Base-by-base conservation (phyloP, 768 basidiomycete species). In the Leccinellum luteum region DNA sequence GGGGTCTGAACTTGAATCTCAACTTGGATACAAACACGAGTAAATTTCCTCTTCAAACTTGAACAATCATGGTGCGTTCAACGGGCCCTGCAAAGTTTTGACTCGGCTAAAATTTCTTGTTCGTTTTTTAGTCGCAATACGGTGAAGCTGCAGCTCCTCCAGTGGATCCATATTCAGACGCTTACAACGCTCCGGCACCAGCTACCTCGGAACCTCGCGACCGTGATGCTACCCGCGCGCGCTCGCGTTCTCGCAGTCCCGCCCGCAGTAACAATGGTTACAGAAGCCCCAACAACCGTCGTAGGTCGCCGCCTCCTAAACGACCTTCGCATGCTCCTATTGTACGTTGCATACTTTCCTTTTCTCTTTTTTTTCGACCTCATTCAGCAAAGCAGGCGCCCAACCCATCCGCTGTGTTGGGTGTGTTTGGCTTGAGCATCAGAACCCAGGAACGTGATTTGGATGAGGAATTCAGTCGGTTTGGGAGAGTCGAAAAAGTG, bases 371-470 rank as follows among this genome's bases (percentile, higher is more conserved):
- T 57, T 54, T 50, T 60, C 43, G 63, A 52, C 55, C 76, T 81
- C 60, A 82, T 71, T 56, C 63, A 44, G 68, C 70, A 61, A 73
- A 79, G 78, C 82, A 92, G 90, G 89, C 89, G 64, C 92, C 92
- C 50, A 89, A 87, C 72, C 90, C 94, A 21, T 88, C 90, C 65
- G 87, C 81, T 59, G 94, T 96, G 31, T 81, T 99, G 60, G 96
- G 96, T 57, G 94, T 98, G n/a, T 99, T 98, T 64, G 96, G 96
- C n/a, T 77, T 98, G 43, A 95, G 93, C 65, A 96, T 99, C 56
- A 85, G 95, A 54, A 98, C 96, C 4, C 83, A 87, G 54, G 96
- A 99, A 69, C 84, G 90, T 43, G 96, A 98, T 70, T 78, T 99
- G 49, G 93, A 98, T 63, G 92, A 96, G 62, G 94, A 97, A 73